Evolutionary conservation across 495 filamentous ascomycete genomes (phyloP).

Genomic region (Aspergillus incahuasiensis): DNA sequence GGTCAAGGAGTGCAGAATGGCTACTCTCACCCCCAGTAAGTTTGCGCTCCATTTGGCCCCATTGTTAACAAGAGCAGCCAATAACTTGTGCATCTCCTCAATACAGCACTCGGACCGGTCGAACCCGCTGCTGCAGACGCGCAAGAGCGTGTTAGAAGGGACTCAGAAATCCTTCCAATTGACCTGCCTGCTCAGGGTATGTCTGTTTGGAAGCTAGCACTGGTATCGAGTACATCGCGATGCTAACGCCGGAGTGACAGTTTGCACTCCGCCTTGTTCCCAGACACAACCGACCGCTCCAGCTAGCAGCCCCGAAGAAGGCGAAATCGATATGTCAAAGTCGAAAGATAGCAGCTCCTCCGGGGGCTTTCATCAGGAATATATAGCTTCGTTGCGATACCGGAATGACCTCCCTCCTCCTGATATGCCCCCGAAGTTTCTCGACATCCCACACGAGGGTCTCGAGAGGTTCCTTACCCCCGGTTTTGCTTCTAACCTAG

Average conservation of each 20-base stretch:
- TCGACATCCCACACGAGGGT: constrained; percentile 91
- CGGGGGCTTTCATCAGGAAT: constrained; percentile 84
- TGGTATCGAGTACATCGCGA: background rate
- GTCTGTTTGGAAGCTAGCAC: background rate
- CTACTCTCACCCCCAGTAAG: constrained; percentile 18
- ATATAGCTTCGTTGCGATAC: constrained; percentile 90
- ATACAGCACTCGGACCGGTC: constrained; percentile 14
- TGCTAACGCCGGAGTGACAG: constrained; percentile 11
- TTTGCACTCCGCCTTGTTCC: constrained; percentile 6
- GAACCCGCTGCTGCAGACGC: constrained; percentile 6
- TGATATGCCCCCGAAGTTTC: constrained; percentile 88
- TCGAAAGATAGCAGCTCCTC: constrained; percentile 41
- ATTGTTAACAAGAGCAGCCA: background rate
- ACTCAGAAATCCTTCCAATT: constrained; percentile 13
- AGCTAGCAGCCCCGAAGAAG: background rate
- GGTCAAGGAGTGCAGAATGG: constrained; percentile 22
- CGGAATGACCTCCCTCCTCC: constrained; percentile 92
- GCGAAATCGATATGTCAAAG: constrained; percentile 27
- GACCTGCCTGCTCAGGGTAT: constrained; percentile 11
- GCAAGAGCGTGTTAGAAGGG: constrained; percentile 8
- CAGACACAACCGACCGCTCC: background rate
- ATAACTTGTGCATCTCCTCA: background rate
- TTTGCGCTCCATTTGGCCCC: constrained; percentile 10
- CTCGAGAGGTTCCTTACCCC: constrained; percentile 82
- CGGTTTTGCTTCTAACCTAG: constrained; percentile 79